phyloP scores from a whole-genome alignment of 2,329 filamentous ascomycete genomes.

The Alternaria solani region DNA sequence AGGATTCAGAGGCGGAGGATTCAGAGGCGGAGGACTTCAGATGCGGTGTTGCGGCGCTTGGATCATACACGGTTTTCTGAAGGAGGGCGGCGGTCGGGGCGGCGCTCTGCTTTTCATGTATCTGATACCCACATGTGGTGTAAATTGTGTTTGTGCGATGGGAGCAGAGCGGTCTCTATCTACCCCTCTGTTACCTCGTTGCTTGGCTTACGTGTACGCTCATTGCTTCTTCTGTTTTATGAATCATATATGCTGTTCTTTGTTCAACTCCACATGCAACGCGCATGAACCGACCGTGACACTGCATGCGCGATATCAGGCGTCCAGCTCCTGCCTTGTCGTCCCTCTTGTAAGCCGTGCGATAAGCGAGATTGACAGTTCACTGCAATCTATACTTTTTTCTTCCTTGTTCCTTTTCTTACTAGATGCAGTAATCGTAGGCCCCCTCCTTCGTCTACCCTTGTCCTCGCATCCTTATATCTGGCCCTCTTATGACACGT shows the following conservation, averaged over 20 bases:
- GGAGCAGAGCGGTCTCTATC: neutral
- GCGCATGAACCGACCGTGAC: neutral
- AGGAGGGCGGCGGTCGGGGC: neutral
- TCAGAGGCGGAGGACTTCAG: neutral
- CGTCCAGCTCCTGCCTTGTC: neutral
- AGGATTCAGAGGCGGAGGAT: neutral
- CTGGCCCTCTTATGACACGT: neutral
- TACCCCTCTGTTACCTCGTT: neutral
- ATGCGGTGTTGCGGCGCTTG: constrained; percentile 6
- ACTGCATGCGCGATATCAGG: neutral
- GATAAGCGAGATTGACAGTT: constrained; percentile 12
- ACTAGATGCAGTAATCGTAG: neutral
- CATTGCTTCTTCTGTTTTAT: neutral
- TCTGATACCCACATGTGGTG: constrained; percentile 20
- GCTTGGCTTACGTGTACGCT: constrained; percentile 2
- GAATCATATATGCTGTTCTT: neutral
- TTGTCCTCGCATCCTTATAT: neutral
- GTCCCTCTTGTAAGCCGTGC: neutral
- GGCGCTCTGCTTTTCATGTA: constrained; percentile 7
- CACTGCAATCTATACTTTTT: constrained; percentile 4
- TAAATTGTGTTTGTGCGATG: constrained; percentile 1
- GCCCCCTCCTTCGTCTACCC: constrained; percentile 2
- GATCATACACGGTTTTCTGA: neutral
- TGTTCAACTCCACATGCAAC: neutral
- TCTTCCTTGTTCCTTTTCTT: neutral